A percentile compares a stretch with the other conserved stretches of the same genome.
Conservation (phyloP, 169 alveolate genomes). For the Babesia bovis region DNA sequence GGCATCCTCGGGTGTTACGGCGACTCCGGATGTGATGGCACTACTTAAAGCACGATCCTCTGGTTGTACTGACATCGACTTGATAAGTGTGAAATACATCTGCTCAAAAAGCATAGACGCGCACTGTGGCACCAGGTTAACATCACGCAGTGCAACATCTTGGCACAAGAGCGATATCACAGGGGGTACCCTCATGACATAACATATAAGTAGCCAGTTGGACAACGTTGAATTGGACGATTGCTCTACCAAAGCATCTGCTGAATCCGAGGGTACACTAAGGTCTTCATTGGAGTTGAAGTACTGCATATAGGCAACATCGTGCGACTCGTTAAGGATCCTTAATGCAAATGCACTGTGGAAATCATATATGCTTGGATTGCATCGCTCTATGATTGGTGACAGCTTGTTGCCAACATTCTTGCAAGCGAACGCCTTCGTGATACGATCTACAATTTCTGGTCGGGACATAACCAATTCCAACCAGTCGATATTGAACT, state of each 20-base stretch:
- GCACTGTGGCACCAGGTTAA: conserved; percentile 14
- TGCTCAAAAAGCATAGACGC: conserved; percentile 59
- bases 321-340: conserved; percentile 17
- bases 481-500: conserved; percentile 62
- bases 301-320: conserved; percentile 9
- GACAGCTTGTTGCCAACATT: background rate
- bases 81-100: conserved; percentile 43
- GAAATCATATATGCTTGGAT: background rate
- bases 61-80: background rate
- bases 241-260: conserved; percentile 56
- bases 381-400: background rate
- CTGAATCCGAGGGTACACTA: conserved; percentile 48
- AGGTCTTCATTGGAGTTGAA: conserved; percentile 21
- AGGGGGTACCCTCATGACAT: conserved; percentile 58
- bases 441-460: conserved; percentile 30
- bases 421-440: conserved; percentile 2
- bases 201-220: conserved; percentile 62
- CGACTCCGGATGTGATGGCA: too few relatives aligned
- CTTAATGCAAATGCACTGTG: conserved; percentile 6
- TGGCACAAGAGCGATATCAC: conserved; percentile 57
- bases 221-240: conserved; percentile 35
- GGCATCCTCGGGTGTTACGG: background rate
- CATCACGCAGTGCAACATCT: conserved; percentile 43
- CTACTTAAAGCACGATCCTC: background rate
- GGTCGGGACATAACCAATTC: conserved; percentile 45